Conservation (phyloP, 108 stramenopile genomes). For the Pelagomonas calceolata region DNA sequence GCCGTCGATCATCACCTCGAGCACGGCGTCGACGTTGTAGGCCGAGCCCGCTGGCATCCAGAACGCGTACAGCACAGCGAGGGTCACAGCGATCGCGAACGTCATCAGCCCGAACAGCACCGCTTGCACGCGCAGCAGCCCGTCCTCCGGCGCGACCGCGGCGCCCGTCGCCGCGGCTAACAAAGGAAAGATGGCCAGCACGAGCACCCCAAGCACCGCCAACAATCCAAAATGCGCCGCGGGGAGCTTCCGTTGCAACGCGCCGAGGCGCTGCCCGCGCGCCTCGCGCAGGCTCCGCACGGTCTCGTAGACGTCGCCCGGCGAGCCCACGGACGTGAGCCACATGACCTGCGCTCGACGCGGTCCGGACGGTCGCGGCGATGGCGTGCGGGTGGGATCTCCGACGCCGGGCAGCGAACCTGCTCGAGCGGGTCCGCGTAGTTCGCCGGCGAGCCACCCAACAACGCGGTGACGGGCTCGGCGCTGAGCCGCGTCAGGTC, state of each 20-base stretch:
- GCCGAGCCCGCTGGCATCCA: constrained; percentile 22
- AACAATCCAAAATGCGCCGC: constrained; percentile 28
- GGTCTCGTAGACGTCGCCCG: constrained; percentile 34
- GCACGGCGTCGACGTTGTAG: constrained; percentile 38
- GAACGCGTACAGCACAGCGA: constrained; percentile 35
- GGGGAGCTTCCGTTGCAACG: constrained; percentile 40
- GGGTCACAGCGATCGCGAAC: constrained; percentile 53
- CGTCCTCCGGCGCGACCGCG: constrained; percentile 17
- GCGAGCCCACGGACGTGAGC: constrained; percentile 41
- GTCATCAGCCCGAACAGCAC: constrained; percentile 37
- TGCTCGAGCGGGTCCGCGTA: neutral
- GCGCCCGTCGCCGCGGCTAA: constrained; percentile 37
- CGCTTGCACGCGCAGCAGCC: constrained; percentile 32
- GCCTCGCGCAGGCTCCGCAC: constrained; percentile 36
- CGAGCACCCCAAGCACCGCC: constrained; percentile 26
- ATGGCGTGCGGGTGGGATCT: constrained; percentile 24
- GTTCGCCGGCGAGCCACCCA: neutral
- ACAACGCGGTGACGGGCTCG: neutral
- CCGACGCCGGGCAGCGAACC: constrained; percentile 14
- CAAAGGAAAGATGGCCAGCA: constrained; percentile 31
- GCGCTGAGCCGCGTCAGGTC: constrained; percentile 14
- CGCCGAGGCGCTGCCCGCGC: constrained; percentile 32
- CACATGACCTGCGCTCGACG: constrained; percentile 40
- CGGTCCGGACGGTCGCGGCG: constrained; percentile 29
- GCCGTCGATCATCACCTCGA: constrained; percentile 35